phyloP scores from a whole-genome alignment of 2,329 filamentous ascomycete species.

The Cercospora sp. region DNA sequence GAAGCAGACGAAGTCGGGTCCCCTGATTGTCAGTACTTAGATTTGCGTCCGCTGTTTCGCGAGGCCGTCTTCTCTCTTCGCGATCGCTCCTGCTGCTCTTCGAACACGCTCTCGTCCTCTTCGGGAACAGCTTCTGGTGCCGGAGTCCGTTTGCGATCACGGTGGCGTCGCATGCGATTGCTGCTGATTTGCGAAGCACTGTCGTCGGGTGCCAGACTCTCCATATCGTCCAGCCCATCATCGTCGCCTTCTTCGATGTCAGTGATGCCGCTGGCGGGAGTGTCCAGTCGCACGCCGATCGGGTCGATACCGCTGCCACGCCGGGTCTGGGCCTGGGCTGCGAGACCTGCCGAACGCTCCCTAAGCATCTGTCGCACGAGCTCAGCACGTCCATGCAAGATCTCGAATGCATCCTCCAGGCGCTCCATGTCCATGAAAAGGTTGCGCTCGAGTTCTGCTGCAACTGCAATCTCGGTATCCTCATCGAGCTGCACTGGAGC shows the following conservation, averaged over 20 bases:
- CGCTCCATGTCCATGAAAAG: conserved; percentile 94
- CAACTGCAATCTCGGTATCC: conserved; percentile 84
- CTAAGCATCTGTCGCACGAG: conserved; percentile 74
- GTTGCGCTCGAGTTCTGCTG: conserved; percentile 88
- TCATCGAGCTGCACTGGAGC: conserved; percentile 84
- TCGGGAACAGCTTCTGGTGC: conserved; percentile 74
- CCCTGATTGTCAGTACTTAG: conserved; percentile 19
- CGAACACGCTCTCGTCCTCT: conserved; percentile 55
- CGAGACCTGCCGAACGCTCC: conserved; percentile 77
- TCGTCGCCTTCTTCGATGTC: conserved; percentile 38
- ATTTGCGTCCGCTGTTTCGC: conserved; percentile 10
- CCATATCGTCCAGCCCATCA: conserved; percentile 43
- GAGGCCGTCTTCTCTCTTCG: conserved; percentile 6
- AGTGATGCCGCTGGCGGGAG: conserved; percentile 42
- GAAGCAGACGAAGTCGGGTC: conserved; percentile 7
- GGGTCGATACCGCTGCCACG: conserved; percentile 52
- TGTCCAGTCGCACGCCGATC: conserved; percentile 46
- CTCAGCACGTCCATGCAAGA: conserved; percentile 82
- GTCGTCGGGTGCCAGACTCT: conserved; percentile 70
- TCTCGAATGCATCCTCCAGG: conserved; percentile 90
- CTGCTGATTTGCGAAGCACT: conserved; percentile 78
- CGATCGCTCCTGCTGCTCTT: conserved; percentile 29
- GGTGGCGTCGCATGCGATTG: conserved; percentile 65
- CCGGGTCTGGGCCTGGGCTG: conserved; percentile 61
- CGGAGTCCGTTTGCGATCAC: conserved; percentile 63